Conservation (phyloP, 2,329 filamentous ascomycete species). For the Magnaporthiopsis rhizophila region DNA sequence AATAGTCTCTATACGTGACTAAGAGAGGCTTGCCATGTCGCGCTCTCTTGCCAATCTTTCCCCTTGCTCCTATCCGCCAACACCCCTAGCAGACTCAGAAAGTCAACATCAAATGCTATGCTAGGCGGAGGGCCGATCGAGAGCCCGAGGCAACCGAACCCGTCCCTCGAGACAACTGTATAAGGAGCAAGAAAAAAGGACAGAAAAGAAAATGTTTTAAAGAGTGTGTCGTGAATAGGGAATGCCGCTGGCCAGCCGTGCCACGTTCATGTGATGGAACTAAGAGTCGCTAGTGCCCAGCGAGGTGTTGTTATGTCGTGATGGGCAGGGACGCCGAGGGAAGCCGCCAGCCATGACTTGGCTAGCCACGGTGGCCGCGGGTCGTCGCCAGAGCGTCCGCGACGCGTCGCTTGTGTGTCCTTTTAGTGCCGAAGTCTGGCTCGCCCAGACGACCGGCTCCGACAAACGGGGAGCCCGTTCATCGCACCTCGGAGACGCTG, state of each 20-base stretch:
- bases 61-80: neutral
- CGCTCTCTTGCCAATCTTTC: neutral
- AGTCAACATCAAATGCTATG: neutral
- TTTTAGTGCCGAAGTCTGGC: neutral
- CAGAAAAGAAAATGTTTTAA: neutral
- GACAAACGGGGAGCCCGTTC: neutral
- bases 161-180: neutral
- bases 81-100: neutral
- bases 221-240: neutral
- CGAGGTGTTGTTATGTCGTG: neutral
- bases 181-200: neutral
- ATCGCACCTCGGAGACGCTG: conserved; percentile 15
- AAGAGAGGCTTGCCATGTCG: neutral
- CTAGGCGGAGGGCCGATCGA: neutral
- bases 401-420: neutral
- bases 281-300: neutral
- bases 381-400: neutral
- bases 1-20: neutral
- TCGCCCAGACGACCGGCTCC: neutral
- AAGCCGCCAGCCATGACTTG: neutral
- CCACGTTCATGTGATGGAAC: neutral
- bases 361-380: neutral
- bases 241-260: neutral
- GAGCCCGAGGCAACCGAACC: no score
- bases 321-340: neutral